These are phyloP conservation scores for Aspergillus sclerotioniger DNA, from an alignment of 495 filamentous ascomycete species.

Conservation along the genomic window DNA sequence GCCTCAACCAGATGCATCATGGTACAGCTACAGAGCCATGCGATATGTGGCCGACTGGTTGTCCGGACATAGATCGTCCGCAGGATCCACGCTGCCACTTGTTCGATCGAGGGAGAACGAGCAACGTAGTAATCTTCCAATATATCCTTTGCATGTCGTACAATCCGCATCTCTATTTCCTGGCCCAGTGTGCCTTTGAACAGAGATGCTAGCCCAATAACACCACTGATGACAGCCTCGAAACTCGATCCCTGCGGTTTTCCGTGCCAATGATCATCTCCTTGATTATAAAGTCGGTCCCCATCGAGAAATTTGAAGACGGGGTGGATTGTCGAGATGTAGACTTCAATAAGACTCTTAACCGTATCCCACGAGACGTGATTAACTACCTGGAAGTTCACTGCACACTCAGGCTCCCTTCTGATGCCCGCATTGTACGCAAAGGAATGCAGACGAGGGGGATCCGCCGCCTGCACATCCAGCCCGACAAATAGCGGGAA, in stretches of 20 bases:
- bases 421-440: neutral
- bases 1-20: constrained; percentile 7
- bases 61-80: constrained; percentile 1
- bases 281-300: neutral
- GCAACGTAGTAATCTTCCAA: neutral
- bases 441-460: constrained; percentile 2
- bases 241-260: neutral
- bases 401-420: neutral
- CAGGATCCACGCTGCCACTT: neutral
- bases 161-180: neutral
- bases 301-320: neutral
- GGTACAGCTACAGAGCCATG: constrained; percentile 1
- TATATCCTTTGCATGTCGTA: neutral
- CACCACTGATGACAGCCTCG: neutral
- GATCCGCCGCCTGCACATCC: neutral
- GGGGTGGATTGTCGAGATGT: neutral
- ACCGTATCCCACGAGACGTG: neutral
- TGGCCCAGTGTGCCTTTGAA: neutral
- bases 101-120: neutral
- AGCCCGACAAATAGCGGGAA: constrained; percentile 1
- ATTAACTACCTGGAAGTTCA: neutral
- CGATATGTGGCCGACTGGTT: neutral
- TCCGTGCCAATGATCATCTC: neutral
- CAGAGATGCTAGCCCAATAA: neutral
- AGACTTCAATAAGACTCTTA: neutral